Conservation (phyloP, 2,329 filamentous ascomycete genomes). For the Fusarium sp. region DNA sequence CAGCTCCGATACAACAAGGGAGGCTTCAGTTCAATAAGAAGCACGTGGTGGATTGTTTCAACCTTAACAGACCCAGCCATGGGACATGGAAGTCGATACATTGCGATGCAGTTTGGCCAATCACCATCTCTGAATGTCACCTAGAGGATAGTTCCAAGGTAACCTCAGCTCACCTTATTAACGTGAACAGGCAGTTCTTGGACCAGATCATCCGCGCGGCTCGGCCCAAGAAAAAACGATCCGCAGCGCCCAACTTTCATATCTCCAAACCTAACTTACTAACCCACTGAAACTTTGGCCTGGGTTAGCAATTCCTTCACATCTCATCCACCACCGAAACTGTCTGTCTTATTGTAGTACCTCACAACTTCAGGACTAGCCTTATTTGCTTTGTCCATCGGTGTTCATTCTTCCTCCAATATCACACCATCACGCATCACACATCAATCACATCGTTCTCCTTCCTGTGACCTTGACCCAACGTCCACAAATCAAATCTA, state of each 20-base stretch:
- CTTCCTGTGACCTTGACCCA: constrained; percentile 21
- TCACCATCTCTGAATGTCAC: constrained; percentile 16
- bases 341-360: neutral
- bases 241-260: constrained; percentile 37
- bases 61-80: constrained; percentile 10
- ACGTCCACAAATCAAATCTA: constrained; percentile 40
- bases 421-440: constrained; percentile 27
- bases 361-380: constrained; percentile 13
- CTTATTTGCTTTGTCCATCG: constrained; percentile 18
- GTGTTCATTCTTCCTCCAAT: constrained; percentile 20
- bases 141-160: constrained; percentile 23
- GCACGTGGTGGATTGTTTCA: constrained; percentile 40
- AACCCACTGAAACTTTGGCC: constrained; percentile 32
- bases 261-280: constrained; percentile 39
- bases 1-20: constrained; percentile 8
- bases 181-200: constrained; percentile 35
- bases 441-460: constrained; percentile 6
- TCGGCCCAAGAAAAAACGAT: constrained; percentile 41
- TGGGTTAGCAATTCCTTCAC: constrained; percentile 30
- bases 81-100: constrained; percentile 4
- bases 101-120: constrained; percentile 6
- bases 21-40: constrained; percentile 7
- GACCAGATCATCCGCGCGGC: constrained; percentile 39
- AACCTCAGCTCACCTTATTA: constrained; percentile 31
- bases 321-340: constrained; percentile 1